These are phyloP conservation scores for Triticum timopheevii DNA, from an alignment of 176 grass and related monocot species.

Conservation along the genomic window DNA sequence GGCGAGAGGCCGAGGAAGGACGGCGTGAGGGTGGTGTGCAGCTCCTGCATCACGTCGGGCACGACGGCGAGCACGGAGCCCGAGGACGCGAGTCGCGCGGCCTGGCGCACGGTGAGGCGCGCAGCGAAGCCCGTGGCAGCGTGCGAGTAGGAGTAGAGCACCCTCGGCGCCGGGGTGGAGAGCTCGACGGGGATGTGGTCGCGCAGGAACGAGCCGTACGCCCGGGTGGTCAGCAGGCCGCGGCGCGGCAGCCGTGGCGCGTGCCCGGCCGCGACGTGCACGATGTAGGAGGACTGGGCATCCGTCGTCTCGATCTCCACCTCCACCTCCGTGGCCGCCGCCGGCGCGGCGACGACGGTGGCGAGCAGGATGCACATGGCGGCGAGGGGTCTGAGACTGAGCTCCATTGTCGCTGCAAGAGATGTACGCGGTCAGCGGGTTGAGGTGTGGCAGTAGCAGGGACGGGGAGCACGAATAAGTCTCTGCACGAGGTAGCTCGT, in stretches of 20 bases:
- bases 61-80: constrained; percentile 42
- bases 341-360: fast-evolving
- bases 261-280: neutral
- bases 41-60: neutral
- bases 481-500: neutral
- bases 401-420: neutral
- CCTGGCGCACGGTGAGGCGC: constrained; percentile 40
- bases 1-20: constrained; percentile 53
- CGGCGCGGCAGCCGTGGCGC: neutral
- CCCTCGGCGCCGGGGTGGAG: neutral
- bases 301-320: neutral
- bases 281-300: neutral
- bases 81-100: constrained; percentile 30
- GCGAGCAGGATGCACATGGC: neutral
- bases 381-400: neutral
- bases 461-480: neutral
- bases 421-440: neutral
- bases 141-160: constrained; percentile 36
- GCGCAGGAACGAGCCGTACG: neutral
- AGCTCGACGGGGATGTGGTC: neutral
- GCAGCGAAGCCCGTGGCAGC: constrained; percentile 46
- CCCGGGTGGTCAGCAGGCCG: neutral
- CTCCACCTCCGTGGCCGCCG: neutral
- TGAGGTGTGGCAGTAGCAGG: too few relatives aligned
- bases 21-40: constrained; percentile 46